Evolutionary conservation across 1,139 yeast species (phyloP).

Genomic region (Pneumocystis murina): DNA sequence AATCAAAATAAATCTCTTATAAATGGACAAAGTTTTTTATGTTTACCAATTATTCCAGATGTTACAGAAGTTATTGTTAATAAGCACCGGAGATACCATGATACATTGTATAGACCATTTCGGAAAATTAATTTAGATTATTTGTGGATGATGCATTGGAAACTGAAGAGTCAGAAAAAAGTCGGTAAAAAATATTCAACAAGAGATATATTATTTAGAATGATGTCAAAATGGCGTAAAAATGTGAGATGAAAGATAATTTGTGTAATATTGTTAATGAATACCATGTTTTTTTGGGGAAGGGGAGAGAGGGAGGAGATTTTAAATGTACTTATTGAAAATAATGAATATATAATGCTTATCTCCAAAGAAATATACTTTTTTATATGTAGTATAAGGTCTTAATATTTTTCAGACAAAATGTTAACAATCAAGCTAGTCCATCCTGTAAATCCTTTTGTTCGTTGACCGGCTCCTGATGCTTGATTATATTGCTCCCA

Average conservation of each 20-base stretch:
- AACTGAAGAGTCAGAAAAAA: neutral
- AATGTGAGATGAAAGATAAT: neutral
- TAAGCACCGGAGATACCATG: neutral
- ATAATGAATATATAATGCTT: neutral
- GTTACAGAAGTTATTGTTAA: neutral
- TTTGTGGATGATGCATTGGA: neutral
- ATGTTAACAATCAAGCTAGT: constrained; percentile 66
- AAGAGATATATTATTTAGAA: neutral
- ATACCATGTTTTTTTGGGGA: neutral
- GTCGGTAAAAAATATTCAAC: neutral
- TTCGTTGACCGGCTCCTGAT: constrained; percentile 66
- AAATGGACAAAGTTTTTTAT: neutral
- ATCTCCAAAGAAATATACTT: neutral
- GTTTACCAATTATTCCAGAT: neutral
- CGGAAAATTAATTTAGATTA: neutral
- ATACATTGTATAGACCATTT: neutral
- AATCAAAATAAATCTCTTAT: neutral
- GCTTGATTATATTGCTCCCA: constrained; percentile 74
- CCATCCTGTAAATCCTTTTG: constrained; percentile 90
- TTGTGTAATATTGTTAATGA: neutral
- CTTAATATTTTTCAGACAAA: constrained; percentile 30
- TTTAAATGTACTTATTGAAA: neutral
- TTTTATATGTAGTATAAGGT: neutral
- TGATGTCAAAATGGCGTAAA: neutral
- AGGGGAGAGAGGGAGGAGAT: too few species aligned